Percentiles rank a stretch among this genome's conserved stretches.
Evolutionary conservation across 2,329 filamentous ascomycete genomes (phyloP).

Genomic region (Capronia epimyces): DNA sequence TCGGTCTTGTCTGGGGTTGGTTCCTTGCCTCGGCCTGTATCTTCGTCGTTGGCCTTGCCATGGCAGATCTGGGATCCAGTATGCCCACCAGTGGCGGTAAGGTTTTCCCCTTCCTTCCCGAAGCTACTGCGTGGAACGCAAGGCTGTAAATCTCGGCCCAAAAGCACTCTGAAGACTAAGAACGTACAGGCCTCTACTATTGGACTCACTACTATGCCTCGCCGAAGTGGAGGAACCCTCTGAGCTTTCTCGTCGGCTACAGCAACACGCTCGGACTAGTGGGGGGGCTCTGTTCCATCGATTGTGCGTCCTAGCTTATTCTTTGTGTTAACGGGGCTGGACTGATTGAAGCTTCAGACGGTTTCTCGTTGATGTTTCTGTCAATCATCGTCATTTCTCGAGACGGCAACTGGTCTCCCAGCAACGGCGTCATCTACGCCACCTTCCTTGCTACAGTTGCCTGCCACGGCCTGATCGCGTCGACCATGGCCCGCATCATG

Average conservation of each 20-base stretch:
- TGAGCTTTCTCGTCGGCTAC: slow-evolving; percentile 58
- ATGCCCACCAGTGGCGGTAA: slow-evolving; percentile 54
- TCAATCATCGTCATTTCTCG: slow-evolving; percentile 54
- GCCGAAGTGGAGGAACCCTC: slow-evolving; percentile 50
- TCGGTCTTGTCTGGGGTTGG: slow-evolving; percentile 59
- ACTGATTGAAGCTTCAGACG: slow-evolving; percentile 30
- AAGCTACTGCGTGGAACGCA: too few relatives aligned
- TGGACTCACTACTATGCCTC: slow-evolving; percentile 57
- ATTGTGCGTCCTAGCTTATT: slow-evolving; percentile 39
- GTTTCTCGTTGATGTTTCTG: slow-evolving; percentile 54
- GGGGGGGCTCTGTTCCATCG: slow-evolving; percentile 58
- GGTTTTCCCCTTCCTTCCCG: neutral
- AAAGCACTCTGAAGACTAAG: neutral
- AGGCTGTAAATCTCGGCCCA: neutral
- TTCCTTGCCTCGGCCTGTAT: slow-evolving; percentile 54
- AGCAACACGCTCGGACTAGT: slow-evolving; percentile 57
- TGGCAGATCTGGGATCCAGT: slow-evolving; percentile 46
- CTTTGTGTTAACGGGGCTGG: slow-evolving; percentile 19
- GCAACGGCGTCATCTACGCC: slow-evolving; percentile 53
- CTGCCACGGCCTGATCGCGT: slow-evolving; percentile 51
- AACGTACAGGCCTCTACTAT: slow-evolving; percentile 46
- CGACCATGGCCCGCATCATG: slow-evolving; percentile 52
- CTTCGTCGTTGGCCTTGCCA: slow-evolving; percentile 55
- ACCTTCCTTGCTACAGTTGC: slow-evolving; percentile 53
- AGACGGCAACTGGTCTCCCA: slow-evolving; percentile 53